Evolutionary conservation across 1,284 basidiomycete species (phyloP).

Genomic region (Rugiboletus extremiorientalis): DNA sequence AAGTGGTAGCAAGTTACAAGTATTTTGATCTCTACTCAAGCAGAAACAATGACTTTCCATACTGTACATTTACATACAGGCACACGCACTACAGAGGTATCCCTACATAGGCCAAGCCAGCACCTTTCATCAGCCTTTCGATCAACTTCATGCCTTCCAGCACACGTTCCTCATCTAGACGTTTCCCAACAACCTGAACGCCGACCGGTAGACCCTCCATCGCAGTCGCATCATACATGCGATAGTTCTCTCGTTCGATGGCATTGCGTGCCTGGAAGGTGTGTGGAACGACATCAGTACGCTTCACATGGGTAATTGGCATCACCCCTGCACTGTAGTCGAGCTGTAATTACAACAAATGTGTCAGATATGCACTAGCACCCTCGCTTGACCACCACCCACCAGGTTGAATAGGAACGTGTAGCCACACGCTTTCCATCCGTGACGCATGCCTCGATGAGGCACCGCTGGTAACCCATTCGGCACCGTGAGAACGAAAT

Average conservation of each 20-base stretch:
- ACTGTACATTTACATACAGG: background rate
- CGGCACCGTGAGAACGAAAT: slow-evolving; percentile 61
- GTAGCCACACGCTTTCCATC: slow-evolving; percentile 44
- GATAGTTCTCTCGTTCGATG: slow-evolving; percentile 40
- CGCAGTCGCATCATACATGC: slow-evolving; percentile 53
- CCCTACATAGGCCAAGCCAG: slow-evolving; percentile 27
- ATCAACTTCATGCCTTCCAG: slow-evolving; percentile 49
- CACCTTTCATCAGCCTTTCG: slow-evolving; percentile 24
- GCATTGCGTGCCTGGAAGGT: slow-evolving; percentile 31
- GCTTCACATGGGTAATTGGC: slow-evolving; percentile 56
- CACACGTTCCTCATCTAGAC: slow-evolving; percentile 64
- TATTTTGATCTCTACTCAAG: no score
- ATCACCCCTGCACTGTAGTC: slow-evolving; percentile 60
- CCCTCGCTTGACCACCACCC: slow-evolving; percentile 9
- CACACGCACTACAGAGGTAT: slow-evolving; percentile 19
- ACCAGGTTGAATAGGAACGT: slow-evolving; percentile 47
- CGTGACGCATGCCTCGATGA: slow-evolving; percentile 43
- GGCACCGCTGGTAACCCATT: slow-evolving; percentile 57
- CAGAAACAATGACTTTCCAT: no score
- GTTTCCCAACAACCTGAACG: slow-evolving; percentile 58
- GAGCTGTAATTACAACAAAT: slow-evolving; percentile 34
- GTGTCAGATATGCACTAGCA: background rate
- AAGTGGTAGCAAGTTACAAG: no score
- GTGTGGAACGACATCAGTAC: slow-evolving; percentile 40
- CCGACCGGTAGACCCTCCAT: slow-evolving; percentile 71